A percentile compares a stretch with the other conserved stretches of the same genome.
Conservation (phyloP, 75 land plant species). For the Isoetes taiwanensis region DNA sequence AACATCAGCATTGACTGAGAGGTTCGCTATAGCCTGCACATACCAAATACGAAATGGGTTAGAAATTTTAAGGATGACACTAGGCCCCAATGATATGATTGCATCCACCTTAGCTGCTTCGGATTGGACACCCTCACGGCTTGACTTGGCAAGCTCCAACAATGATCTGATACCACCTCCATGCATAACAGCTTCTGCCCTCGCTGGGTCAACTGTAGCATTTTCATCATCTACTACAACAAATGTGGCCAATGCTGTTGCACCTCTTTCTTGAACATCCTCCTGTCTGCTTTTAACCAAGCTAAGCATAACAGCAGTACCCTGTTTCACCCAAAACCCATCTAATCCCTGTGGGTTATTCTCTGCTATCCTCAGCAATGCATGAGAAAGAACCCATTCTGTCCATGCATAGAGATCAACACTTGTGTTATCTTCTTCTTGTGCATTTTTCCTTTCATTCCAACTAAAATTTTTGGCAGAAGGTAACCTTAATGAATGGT, state of each 20-base stretch:
- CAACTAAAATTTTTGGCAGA: no score
- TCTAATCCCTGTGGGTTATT: conserved; percentile 55
- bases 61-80: not conserved
- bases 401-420: conserved; percentile 56
- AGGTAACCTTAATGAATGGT: no score
- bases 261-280: conserved; percentile 95
- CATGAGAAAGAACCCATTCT: conserved; percentile 81
- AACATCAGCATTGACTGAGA: conserved; percentile 88
- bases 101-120: conserved; percentile 86
- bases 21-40: conserved; percentile 87
- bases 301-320: conserved; percentile 64
- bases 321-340: conserved; percentile 81
- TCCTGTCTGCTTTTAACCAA: conserved; percentile 72
- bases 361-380: conserved; percentile 74
- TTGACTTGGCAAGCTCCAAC: conserved; percentile 66
- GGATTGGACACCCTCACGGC: conserved; percentile 82
- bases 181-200: conserved; percentile 88
- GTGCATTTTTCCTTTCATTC: not conserved
- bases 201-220: conserved; percentile 66
- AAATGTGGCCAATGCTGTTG: conserved; percentile 90
- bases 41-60: not conserved
- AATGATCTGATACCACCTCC: conserved; percentile 74
- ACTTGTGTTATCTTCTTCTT: not conserved
- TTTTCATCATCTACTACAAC: conserved; percentile 94
- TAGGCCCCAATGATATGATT: not conserved